Conservation (phyloP, 176 grass and related monocot genomes). For the Poa pratensis region DNA sequence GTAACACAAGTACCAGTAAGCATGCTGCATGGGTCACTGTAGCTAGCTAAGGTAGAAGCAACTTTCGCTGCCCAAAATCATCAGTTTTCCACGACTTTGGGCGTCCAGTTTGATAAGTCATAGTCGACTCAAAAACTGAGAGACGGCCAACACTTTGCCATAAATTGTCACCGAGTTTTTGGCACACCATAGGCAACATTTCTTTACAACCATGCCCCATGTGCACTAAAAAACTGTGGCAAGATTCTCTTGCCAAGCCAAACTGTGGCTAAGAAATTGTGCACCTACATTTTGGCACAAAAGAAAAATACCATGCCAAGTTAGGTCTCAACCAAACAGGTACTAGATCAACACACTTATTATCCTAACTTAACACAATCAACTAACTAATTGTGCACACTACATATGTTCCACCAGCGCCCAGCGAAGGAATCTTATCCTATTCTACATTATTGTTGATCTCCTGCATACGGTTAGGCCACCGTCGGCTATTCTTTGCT, state of each 20-base stretch:
- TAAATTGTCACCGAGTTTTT: not conserved
- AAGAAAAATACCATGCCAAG: not conserved
- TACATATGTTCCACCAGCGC: not conserved
- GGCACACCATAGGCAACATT: not conserved
- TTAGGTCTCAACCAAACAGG: not conserved
- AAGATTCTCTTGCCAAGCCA: not conserved
- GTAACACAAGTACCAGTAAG: too few relatives aligned
- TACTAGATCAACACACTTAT: conserved; percentile 23
- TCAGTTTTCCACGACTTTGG: not conserved
- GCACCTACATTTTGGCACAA: not conserved
- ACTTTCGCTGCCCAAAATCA: not conserved
- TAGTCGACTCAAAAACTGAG: not conserved
- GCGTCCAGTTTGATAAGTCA: not conserved
- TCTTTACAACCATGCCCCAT: not conserved
- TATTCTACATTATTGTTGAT: conserved; percentile 51
- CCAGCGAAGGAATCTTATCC: not conserved
- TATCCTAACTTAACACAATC: conserved; percentile 30
- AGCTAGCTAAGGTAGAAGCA: too few relatives aligned
- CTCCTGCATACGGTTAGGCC: conserved; percentile 65
- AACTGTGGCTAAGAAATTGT: not conserved
- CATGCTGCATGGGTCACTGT: too few relatives aligned
- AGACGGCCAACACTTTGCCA: not conserved
- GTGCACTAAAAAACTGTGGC: not conserved
- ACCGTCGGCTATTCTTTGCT: conserved; percentile 63
- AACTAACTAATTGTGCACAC: conserved; percentile 10